Base-by-base conservation (phyloP, 176 grass and related monocot species). In the Zizania latifolia region DNA sequence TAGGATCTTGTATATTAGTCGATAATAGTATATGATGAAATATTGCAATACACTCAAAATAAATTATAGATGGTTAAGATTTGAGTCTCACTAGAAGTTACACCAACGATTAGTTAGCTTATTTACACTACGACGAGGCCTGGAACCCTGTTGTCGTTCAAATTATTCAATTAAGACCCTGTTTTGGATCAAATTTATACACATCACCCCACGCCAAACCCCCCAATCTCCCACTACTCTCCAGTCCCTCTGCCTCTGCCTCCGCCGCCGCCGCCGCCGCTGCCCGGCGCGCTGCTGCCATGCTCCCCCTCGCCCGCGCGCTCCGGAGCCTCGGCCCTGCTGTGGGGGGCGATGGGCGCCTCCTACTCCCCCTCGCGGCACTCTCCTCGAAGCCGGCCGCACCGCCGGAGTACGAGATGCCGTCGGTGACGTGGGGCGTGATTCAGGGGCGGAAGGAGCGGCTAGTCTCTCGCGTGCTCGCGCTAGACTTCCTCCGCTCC, bases 371-470 rank as follows among this genome's bases (percentile, higher is more conserved):
- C 66, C 31, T 65, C 5, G 58, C 67, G 6, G 68, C 38, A 3
- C 67, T 87, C 50, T 72, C 50, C 13, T 82, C 58, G 6, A 64
- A 53, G 38, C n/a, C 75, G 53, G 62, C 90, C 6, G 80, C 87
- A 37, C 83, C 88, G n/a, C n/a, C n/a, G 54, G 94, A 98, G 86
- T 98, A 90, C 72, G 75, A 93, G 84, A 91, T 98, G 81, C 94
- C 94, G 50, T 91, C 94, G 3, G 94, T 98, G 17, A 98, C 94
- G 8, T 98, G 94, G 94, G 94, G 91, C 57, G 91, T 88, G 6
- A 87, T 98, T 71, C 94, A 92, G 76, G 91, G 94, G 3, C 89
- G 89, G 33, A 94, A 92, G 86, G 94, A 98, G 84, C 94, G 88
- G 7, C 88, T 98, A 8, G 94, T 98, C 0, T 98, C 94, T 12